phyloP scores from a whole-genome alignment of 1,284 basidiomycete species.

The Sanghuangporus sanghuang region DNA sequence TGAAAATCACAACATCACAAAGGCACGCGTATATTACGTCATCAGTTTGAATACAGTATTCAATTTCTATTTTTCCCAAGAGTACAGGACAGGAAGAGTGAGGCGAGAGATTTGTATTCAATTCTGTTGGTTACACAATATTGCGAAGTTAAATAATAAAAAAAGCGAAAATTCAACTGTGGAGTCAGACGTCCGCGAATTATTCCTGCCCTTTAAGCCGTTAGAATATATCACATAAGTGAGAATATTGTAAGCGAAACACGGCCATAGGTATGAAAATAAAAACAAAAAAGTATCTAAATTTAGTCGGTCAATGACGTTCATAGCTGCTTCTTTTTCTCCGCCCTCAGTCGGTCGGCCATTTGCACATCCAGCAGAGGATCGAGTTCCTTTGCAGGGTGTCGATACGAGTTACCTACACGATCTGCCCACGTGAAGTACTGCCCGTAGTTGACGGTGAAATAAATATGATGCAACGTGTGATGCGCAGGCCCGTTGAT shows the following conservation, averaged over 20 bases:
- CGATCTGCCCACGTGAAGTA: slow-evolving; percentile 98
- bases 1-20: not conserved
- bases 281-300: not conserved
- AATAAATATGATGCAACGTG: slow-evolving; percentile 94
- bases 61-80: not conserved
- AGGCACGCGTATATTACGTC: not conserved
- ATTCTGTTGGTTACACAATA: not conserved
- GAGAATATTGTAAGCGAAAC: not conserved
- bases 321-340: slow-evolving; percentile 7
- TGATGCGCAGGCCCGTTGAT: slow-evolving; percentile 99
- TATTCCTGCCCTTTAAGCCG: not conserved
- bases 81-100: not conserved
- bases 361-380: slow-evolving; percentile 69
- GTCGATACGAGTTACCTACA: slow-evolving; percentile 79
- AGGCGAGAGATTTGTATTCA: not conserved
- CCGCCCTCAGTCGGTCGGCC: not conserved
- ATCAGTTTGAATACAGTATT: too few relatives aligned
- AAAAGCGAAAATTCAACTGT: slow-evolving; percentile 1
- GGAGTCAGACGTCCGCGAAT: not conserved
- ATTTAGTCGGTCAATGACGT: not conserved
- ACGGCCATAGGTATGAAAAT: not conserved
- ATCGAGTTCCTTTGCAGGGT: slow-evolving; percentile 80
- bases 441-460: slow-evolving; percentile 95
- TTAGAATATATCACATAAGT: not conserved
- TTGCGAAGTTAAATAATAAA: not conserved